Evolutionary conservation across 352 stramenopile genomes (phyloP), one percentile per base, ranked within the genome.

Genomic region (Phytopythium kandeliae): DNA sequence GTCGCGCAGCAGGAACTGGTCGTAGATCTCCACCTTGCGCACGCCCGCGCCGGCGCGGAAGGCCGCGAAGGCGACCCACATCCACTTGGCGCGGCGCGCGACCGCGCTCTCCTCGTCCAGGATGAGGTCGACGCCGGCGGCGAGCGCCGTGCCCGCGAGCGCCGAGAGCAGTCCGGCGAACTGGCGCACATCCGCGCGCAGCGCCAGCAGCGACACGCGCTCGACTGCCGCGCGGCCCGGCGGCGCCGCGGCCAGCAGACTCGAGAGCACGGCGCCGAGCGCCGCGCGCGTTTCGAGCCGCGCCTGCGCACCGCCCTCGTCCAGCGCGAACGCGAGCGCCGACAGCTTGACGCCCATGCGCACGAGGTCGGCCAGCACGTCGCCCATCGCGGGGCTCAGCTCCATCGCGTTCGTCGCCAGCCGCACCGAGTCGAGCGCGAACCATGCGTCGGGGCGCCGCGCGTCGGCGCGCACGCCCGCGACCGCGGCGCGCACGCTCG

Each of bases 1-100:
- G 13, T 34, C 41, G 2, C 25, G 41, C 41, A 48, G 16, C 16
- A 48, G 11, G 5, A 48, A 34, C 41, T 48, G 41, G 41, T 48
- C 41, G 41, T 48, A 48, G 41, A 48, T 48, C 41, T 48, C 41
- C 41, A 48, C 5, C 15, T 22, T 48, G 6, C 41, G 22, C 22
- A 48, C 17, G 4, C 22, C 33, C 12, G 41, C 19, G 5, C 22
- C 21, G 2, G 41, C 22, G 41, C 25, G 41, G 25, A 48, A 30
- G 15, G 33, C 11, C 3, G 41, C 31, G 24, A 25, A 48, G 9
- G 41, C 41, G 4, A 48, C 24, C 41, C 41, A 48, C 22, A 34
- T 48, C 41, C 41, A 48, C 41, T 48, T 48, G 41, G 33, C 31
- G 3, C 41, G 4, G 41, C 41, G 41, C 13, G 41, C 10, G 24